These are phyloP conservation scores for Aureobasidium sp. DNA, from an alignment of 2,329 filamentous ascomycete genomes.

Conservation along the genomic window DNA sequence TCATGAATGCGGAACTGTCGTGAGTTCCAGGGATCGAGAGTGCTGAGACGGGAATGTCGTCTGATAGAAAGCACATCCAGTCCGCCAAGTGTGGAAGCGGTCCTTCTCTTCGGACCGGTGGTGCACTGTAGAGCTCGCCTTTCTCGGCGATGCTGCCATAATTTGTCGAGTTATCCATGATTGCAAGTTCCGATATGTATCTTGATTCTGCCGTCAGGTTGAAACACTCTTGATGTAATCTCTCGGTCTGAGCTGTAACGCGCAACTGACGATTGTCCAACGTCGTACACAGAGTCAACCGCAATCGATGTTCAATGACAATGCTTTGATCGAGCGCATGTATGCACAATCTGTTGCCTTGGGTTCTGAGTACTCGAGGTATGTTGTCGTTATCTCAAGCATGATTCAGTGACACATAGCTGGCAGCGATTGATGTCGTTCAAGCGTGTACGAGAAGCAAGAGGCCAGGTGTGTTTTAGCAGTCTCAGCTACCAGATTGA, in stretches of 20 bases:
- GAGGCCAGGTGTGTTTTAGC: neutral
- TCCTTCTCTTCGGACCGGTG: neutral
- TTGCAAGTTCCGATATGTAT: neutral
- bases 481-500: neutral
- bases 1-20: slow-evolving; percentile 31
- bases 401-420: neutral
- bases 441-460: neutral
- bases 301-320: neutral
- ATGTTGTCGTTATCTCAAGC: neutral
- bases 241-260: neutral
- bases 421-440: neutral
- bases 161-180: neutral
- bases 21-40: slow-evolving; percentile 32
- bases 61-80: slow-evolving; percentile 26
- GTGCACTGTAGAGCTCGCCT: neutral
- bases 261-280: too few relatives aligned
- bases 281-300: neutral
- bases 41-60: slow-evolving; percentile 23
- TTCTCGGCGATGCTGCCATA: slow-evolving; percentile 12
- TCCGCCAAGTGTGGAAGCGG: slow-evolving; percentile 1
- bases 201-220: too few relatives aligned
- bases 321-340: neutral
- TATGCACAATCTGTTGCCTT: neutral
- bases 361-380: neutral
- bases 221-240: neutral